A percentile compares a stretch with the other conserved stretches of the same genome.
phyloP scores from a whole-genome alignment of 306 rosid species.

The Quercus dentata region DNA sequence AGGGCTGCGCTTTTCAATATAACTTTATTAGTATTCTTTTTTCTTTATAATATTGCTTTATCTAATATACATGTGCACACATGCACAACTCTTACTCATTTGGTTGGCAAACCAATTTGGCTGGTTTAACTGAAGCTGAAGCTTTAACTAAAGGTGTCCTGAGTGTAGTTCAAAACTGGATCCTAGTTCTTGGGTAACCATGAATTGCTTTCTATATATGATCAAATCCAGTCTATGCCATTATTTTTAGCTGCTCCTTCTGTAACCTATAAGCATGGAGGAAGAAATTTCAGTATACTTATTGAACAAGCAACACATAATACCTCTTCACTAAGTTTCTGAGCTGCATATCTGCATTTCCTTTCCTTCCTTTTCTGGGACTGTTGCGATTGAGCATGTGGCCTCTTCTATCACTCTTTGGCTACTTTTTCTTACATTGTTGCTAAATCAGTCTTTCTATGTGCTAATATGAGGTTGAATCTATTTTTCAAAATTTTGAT shows the following conservation, averaged over 20 bases:
- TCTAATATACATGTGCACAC: not conserved
- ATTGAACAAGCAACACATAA: not conserved
- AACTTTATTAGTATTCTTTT: not conserved
- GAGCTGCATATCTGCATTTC: not conserved
- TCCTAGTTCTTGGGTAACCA: not conserved
- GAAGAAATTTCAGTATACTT: not conserved
- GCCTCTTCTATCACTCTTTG: not conserved
- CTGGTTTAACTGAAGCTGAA: not conserved
- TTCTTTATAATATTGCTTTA: not conserved
- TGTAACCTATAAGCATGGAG: not conserved
- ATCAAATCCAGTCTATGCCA: not conserved
- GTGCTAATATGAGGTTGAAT: not conserved
- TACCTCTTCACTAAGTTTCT: not conserved
- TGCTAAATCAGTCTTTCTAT: not conserved
- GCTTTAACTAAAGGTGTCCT: not conserved
- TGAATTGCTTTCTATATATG: not conserved
- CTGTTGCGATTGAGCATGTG: not conserved
- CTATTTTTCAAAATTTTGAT: not conserved
- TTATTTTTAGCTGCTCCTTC: not conserved
- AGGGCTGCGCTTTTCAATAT: not conserved
- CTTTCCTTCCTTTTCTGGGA: not conserved
- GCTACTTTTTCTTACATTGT: not conserved
- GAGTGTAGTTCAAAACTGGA: not conserved
- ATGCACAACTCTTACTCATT: not conserved
- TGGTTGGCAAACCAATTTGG: not conserved